phyloP scores from a whole-genome alignment of 495 filamentous ascomycete genomes.

The Ascobolus immersus region DNA sequence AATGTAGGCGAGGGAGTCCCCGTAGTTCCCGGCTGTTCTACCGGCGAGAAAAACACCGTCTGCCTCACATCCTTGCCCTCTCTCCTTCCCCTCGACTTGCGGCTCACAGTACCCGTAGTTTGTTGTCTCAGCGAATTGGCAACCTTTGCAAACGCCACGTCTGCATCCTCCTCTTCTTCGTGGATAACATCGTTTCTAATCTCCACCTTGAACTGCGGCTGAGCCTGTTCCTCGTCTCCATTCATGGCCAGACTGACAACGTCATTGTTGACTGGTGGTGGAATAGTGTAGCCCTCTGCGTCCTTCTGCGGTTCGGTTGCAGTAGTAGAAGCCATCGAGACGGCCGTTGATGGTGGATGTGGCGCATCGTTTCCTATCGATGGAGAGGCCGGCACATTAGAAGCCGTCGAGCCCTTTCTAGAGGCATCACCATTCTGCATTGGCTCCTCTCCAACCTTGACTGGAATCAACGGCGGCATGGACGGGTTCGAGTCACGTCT shows the following conservation, averaged over 20 bases:
- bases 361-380: conserved; percentile 5
- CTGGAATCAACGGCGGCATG: too few species aligned
- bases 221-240: conserved; percentile 29
- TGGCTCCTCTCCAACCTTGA: too few species aligned
- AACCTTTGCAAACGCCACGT: conserved; percentile 70
- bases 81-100: conserved; percentile 25
- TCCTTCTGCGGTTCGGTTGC: conserved; percentile 24
- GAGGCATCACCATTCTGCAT: conserved; percentile 10
- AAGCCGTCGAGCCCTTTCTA: too few species aligned
- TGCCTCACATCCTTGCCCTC: conserved; percentile 56
- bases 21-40: conserved; percentile 30
- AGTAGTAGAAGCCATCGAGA: conserved; percentile 13
- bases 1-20: conserved; percentile 17
- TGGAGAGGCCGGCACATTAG: conserved; percentile 6
- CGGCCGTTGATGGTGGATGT: conserved; percentile 7
- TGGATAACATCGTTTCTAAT: conserved; percentile 82
- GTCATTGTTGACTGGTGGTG: conserved; percentile 14
- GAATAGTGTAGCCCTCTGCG: conserved; percentile 24
- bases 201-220: conserved; percentile 60
- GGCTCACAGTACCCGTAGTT: conserved; percentile 49
- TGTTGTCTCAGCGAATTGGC: conserved; percentile 51
- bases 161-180: conserved; percentile 71
- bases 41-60: conserved; percentile 59
- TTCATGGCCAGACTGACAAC: conserved; percentile 23
- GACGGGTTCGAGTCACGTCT: too few species aligned